Conservation (phyloP, 495 filamentous ascomycete species). For the Cetradonia linearis region DNA sequence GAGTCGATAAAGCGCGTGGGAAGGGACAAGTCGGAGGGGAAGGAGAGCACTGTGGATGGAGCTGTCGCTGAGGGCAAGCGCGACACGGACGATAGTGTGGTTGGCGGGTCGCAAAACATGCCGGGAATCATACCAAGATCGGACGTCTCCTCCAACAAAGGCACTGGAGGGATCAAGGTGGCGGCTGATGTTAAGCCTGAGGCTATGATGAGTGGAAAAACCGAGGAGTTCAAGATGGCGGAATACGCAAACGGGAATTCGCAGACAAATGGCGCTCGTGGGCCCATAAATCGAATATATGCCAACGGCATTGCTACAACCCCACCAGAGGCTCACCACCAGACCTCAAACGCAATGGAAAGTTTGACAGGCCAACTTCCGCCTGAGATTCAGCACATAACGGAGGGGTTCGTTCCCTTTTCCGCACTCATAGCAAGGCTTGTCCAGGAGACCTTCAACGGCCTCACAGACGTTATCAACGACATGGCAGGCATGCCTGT, state of each 20-base stretch:
- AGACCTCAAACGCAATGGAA: constrained; percentile 4
- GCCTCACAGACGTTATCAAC: constrained; percentile 58
- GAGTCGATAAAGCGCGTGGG: constrained; percentile 20
- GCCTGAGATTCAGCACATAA: constrained; percentile 72
- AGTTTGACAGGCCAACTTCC: constrained; percentile 37
- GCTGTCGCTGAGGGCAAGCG: constrained; percentile 1
- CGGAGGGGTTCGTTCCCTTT: constrained; percentile 61
- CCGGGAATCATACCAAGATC: constrained; percentile 19
- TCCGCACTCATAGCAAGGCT: constrained; percentile 60
- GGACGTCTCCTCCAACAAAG: constrained; percentile 1
- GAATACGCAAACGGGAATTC: constrained; percentile 10
- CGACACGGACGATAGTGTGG: neutral
- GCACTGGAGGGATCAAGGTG: neutral
- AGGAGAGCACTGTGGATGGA: constrained; percentile 18
- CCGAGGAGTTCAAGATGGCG: constrained; percentile 12
- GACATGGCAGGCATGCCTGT: constrained; percentile 56
- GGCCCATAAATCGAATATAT: constrained; percentile 10
- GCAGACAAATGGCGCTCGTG: constrained; percentile 17
- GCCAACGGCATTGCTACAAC: constrained; percentile 17
- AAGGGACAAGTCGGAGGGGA: constrained; percentile 16
- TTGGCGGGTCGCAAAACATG: constrained; percentile 16
- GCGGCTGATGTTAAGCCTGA: neutral
- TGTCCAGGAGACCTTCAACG: constrained; percentile 71
- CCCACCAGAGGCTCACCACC: neutral
- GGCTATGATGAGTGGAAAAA: neutral